A percentile compares a stretch with the other conserved stretches of the same genome.
These are phyloP conservation scores for Monosporascus sp. DNA, from an alignment of 2,329 filamentous ascomycete species.

Conservation along the genomic window DNA sequence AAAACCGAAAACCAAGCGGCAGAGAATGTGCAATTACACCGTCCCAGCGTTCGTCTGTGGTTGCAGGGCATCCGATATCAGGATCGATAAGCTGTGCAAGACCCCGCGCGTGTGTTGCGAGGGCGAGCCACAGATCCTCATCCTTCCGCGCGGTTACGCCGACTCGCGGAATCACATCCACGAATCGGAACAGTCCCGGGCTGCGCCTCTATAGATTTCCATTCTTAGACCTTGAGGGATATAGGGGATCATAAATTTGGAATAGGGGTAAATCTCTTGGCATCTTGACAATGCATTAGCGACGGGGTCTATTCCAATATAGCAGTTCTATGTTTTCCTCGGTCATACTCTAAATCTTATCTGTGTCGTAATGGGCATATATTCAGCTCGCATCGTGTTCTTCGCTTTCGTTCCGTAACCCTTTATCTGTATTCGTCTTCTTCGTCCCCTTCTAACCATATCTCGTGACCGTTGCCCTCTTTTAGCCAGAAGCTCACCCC, in stretches of 20 bases:
- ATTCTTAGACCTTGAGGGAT: neutral
- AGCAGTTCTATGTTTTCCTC: neutral
- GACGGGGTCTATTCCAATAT: neutral
- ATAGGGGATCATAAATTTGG: neutral
- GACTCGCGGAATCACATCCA: conserved; percentile 13
- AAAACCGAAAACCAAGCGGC: neutral
- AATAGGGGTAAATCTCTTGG: neutral
- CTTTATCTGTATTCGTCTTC: conserved; percentile 28
- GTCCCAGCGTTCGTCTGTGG: conserved; percentile 14
- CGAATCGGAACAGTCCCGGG: conserved; percentile 7
- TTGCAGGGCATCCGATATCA: conserved; percentile 9
- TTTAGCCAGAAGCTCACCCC: conserved; percentile 49
- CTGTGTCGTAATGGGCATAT: neutral
- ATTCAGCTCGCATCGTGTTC: neutral
- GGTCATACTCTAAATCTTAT: neutral
- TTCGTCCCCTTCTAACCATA: conserved; percentile 58
- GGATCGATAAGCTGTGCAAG: conserved; percentile 7
- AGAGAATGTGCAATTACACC: conserved; percentile 14
- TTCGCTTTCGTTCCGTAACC: neutral
- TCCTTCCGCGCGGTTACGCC: conserved; percentile 15
- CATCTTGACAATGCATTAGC: no score
- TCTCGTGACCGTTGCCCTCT: conserved; percentile 61
- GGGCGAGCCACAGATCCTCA: conserved; percentile 11
- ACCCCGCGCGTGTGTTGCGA: conserved; percentile 11
- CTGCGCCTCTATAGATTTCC: neutral